A percentile compares a stretch with the other conserved stretches of the same genome.
These are phyloP conservation scores for Allantophomopsis lycopodina DNA, from an alignment of 2,329 filamentous ascomycete species.

Conservation along the genomic window DNA sequence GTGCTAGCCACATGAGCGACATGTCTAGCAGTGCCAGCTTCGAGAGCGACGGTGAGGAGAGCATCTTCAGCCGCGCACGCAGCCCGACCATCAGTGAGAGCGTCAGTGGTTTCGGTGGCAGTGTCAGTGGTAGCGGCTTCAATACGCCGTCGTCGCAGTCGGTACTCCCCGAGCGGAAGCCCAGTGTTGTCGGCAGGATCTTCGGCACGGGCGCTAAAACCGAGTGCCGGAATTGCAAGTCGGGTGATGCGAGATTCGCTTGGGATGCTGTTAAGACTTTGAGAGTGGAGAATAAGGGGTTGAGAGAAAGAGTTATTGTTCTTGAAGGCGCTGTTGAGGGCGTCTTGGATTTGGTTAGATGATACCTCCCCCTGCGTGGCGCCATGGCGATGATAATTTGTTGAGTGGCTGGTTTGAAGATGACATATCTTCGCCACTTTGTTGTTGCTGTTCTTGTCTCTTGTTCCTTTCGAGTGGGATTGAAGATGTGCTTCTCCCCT, in stretches of 20 bases:
- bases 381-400: no score
- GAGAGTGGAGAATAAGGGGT: slow-evolving; percentile 44
- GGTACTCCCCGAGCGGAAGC: slow-evolving; percentile 15
- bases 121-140: slow-evolving; percentile 9
- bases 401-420: no score
- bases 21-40: slow-evolving; percentile 32
- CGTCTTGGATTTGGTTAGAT: slow-evolving; percentile 31
- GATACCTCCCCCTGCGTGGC: no score
- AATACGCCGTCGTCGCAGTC: slow-evolving; percentile 25
- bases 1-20: slow-evolving; percentile 4
- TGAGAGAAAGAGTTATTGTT: slow-evolving; percentile 44
- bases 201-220: slow-evolving; percentile 4
- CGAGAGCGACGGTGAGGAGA: slow-evolving; percentile 42
- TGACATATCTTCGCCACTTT: no score
- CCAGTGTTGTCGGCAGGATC: slow-evolving; percentile 5
- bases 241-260: slow-evolving; percentile 42
- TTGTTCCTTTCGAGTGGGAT: no score
- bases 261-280: slow-evolving; percentile 52
- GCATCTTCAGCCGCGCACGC: slow-evolving; percentile 45
- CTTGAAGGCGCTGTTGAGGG: slow-evolving; percentile 47
- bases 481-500: no score
- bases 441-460: no score
- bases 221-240: slow-evolving; percentile 40
- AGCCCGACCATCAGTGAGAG: slow-evolving; percentile 34
- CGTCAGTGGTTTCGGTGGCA: slow-evolving; percentile 4